These are phyloP conservation scores for Pleomassaria siparia DNA, from an alignment of 2,329 filamentous ascomycete species.

Conservation along the genomic window DNA sequence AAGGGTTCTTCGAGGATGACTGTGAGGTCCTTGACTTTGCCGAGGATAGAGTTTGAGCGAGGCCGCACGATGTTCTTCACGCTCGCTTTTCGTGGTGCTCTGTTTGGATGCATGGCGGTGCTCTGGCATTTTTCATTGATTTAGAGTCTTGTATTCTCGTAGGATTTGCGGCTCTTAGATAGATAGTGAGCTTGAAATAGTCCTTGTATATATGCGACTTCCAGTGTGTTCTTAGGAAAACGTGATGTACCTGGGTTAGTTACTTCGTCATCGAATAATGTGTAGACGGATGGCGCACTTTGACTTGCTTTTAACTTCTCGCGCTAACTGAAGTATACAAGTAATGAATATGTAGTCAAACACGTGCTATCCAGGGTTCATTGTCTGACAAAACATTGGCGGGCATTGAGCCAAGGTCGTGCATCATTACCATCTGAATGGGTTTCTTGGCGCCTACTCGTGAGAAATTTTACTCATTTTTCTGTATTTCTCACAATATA, in stretches of 20 bases:
- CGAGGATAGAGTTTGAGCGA: constrained; percentile 51
- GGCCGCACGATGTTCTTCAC: neutral
- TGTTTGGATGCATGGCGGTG: constrained; percentile 8
- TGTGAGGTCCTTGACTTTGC: constrained; percentile 91
- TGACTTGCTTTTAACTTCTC: too few species aligned
- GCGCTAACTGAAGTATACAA: too few species aligned
- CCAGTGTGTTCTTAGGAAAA: too few species aligned
- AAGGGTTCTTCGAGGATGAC: constrained; percentile 85
- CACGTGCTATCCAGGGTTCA: neutral
- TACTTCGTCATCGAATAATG: too few species aligned
- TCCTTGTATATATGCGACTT: constrained; percentile 1
- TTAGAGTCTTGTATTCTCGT: constrained; percentile 3
- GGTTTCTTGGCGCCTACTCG: too few species aligned
- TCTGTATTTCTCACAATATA: too few species aligned
- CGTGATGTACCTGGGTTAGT: too few species aligned
- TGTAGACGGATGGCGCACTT: too few species aligned
- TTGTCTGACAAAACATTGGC: neutral
- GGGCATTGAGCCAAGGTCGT: too few species aligned
- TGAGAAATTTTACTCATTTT: too few species aligned
- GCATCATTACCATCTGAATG: neutral
- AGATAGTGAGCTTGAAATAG: neutral
- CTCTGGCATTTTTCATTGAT: constrained; percentile 8
- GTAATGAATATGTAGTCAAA: too few species aligned
- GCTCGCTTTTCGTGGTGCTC: neutral
- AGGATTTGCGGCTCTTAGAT: neutral